Evolutionary conservation across 2,329 filamentous ascomycete species (phyloP), one percentile per base, ranked within the genome.

Genomic region (Monosporascus sp.): DNA sequence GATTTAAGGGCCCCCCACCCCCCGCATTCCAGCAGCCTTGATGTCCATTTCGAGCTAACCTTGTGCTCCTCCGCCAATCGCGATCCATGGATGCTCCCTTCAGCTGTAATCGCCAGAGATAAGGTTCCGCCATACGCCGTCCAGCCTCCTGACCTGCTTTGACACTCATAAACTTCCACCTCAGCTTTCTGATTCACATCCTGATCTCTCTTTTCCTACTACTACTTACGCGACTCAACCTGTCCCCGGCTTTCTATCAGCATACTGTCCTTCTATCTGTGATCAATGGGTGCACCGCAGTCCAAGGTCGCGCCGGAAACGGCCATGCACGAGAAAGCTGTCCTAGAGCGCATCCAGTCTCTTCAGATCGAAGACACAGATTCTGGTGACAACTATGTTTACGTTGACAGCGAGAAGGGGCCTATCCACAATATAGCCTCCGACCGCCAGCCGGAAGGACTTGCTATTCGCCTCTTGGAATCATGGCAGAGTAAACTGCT

Each of bases 401-500:
- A 80, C 54, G 68, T 84, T n/a, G 71, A 72, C 31, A 68, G 69
- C 50, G 74, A 77, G 64, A 74, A 73, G 57, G 66, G 63, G 62
- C 57, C 52, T 20, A 35, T 35, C 4, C 51, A 41, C 39, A 55
- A 59, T 39, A 51, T 47, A 24, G 46, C 49, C n/a, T 57, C 66
- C 25, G 37, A 52, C 8, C 67, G 65, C 50, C 55, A 70, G 41
- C 69, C 74, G 2, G 72, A 78, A 62, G 68, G 70, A 51, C 73
- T 90, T 3, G 78, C 78, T 1, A 67, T 83, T 14, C 65, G 74
- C 14, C 69, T 77, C 5, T 73, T 84, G 11, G 70, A 75, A 54
- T 67, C 77, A 48, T 88, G 86, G 84, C 82, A 88, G 69, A 75
- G 77, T 48, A 72, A 78, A 60, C 72, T 88, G 36, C 74, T 89